Conservation (phyloP, 805 yeast genomes). For the Scheffersomyces lignosus region DNA sequence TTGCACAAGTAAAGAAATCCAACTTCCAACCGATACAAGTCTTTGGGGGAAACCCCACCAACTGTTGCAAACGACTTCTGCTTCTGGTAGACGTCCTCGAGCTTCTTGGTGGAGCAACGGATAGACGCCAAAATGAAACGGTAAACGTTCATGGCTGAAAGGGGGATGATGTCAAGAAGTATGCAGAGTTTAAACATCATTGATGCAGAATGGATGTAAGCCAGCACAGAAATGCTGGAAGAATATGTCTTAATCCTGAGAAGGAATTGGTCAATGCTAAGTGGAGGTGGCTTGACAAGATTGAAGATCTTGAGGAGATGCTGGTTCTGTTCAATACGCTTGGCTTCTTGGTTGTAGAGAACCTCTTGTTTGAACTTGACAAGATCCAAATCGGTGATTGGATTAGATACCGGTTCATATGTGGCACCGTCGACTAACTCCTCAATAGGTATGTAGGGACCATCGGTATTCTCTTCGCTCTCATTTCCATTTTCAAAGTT, state of each 20-base stretch:
- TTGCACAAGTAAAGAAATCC: slow-evolving; percentile 49
- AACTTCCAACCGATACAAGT: slow-evolving; percentile 49
- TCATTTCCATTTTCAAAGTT: slow-evolving; percentile 8
- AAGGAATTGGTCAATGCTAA: slow-evolving; percentile 36
- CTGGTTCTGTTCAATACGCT: slow-evolving; percentile 20
- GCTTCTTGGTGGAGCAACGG: slow-evolving; percentile 39
- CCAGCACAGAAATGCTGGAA: slow-evolving; percentile 37
- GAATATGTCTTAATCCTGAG: slow-evolving; percentile 39
- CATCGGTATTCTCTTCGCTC: slow-evolving; percentile 2
- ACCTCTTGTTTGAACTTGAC: slow-evolving; percentile 24
- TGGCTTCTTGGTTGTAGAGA: slow-evolving; percentile 14
- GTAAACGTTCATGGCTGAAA: slow-evolving; percentile 38
- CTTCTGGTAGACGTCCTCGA: slow-evolving; percentile 46
- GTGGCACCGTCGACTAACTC: slow-evolving; percentile 15
- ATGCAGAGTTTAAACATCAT: slow-evolving; percentile 37
- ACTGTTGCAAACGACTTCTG: slow-evolving; percentile 44
- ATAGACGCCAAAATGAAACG: slow-evolving; percentile 39
- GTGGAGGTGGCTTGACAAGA: slow-evolving; percentile 33
- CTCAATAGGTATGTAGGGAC: slow-evolving; percentile 23
- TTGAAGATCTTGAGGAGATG: slow-evolving; percentile 33
- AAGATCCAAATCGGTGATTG: slow-evolving; percentile 14
- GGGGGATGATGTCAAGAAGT: slow-evolving; percentile 29
- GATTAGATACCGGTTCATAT: slow-evolving; percentile 12
- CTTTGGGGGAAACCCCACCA: slow-evolving; percentile 44
- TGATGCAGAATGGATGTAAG: slow-evolving; percentile 40